Evolutionary conservation across 2,329 filamentous ascomycete genomes (phyloP), one percentile per base, ranked within the genome.

Genomic region (Aspergillus flavus): DNA sequence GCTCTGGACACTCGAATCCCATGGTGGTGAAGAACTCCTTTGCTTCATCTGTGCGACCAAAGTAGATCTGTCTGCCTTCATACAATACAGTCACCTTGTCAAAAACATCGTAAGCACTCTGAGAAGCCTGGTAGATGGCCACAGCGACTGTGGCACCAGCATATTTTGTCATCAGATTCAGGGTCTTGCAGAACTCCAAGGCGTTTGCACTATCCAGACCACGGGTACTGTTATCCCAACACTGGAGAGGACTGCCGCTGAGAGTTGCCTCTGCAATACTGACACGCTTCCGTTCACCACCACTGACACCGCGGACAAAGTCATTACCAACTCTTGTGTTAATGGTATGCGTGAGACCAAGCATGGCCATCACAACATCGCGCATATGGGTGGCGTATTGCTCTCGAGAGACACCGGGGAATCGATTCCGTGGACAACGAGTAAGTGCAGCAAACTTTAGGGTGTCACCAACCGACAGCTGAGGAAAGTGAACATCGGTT

Each of bases 401-500:
- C 2, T 82, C 71, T 9, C 81, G 80, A 65, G 58, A 79, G 72
- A 73, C 80, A 64, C 61, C 80, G 61, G 71, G 72, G 19, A 76
- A 66, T 30, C 74, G 73, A 60, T 79, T 79, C 28, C 73, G 72
- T 19, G 84, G 83, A 9, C 82, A 81, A n/a, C 83, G 78, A 4
- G 91, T 90, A n/a, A 85, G 83, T 6, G 91, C 91, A n/a, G 91
- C 91, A 67, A 94, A 94, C 58, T 87, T 88, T 55, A 94, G 83
- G 1, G 92, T 95, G 70, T 94, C 89, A 57, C 91, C 91, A 41
- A 94, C 91, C 0, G 86, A 89, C 69, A 94, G 79, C 79, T 89
- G 86, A 19, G 91, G 91, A 75, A 94, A 94, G 78, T 94, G 91
- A 5, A 92, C 89, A 73, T 96, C 92, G 41, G 91, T 89, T 76